Base-by-base conservation (phyloP, 768 basidiomycete species). In the Psilocybe sp. region DNA sequence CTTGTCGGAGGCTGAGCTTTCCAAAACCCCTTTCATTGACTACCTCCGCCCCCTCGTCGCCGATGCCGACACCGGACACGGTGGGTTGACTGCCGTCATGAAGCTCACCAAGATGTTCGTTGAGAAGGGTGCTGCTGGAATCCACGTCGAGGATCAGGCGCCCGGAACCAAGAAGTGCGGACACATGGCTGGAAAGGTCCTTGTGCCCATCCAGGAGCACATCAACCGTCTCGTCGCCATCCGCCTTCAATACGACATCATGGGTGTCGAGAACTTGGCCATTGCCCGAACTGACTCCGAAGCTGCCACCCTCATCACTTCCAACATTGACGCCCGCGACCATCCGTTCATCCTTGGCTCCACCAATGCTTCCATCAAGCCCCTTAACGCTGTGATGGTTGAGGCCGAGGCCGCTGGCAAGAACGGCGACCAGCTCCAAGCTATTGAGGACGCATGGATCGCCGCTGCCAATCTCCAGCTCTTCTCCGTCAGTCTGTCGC, bases 21-120 rank as follows among this genome's bases (percentile, higher is more conserved):
- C 82, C 3, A 74, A 79, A 57, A 84, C 86, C 0, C 87, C 88
- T 0, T 65, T 66, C 50, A 72, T 96, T 59, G 95, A 98, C 70
- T 96, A 96, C 67, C 83, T 97, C 55, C 88, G 96, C 18, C 96
- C 96, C 5, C 80, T 99, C 57, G 76, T 99, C 55, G 96, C 97
- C 14, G 97, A 99, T 69, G 97, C 93, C 10, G 97, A 99, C 67
- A 98, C 97, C 18, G 96, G 96, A 5, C 96, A 98, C 64, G 96
- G 96, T 61, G 96, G 96, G 54, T 74, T 98, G 59, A 98, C 95
- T n/a, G 94, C 97, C 14, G 85, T 92, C 53, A 96, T 98, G 92
- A 98, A 98, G 73, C 84, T 99, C 53, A 84, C 97, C 51, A 99
- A 99, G 73, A 85, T 99, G 81, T 98, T 99, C 64, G 93, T 98